Percentiles rank a stretch among this genome's conserved stretches.
Conservation (phyloP, 305 asterid species). For the Solanum hybrid region DNA sequence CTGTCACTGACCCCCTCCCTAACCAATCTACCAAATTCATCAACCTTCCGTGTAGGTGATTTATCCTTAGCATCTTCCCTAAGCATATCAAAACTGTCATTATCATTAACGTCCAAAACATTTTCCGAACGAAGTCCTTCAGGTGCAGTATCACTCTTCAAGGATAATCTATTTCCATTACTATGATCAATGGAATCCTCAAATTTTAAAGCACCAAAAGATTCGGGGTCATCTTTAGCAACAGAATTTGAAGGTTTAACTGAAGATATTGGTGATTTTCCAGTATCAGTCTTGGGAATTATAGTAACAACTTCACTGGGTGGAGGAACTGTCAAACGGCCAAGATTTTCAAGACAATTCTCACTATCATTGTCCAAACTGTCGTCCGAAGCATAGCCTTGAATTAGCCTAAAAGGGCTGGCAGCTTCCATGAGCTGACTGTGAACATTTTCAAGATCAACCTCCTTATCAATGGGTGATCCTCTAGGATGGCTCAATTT, state of each 20-base stretch:
- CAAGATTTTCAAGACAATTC: conserved; percentile 21
- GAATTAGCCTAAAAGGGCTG: conserved; percentile 46
- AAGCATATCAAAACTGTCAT: conserved; percentile 17
- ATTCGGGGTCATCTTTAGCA: conserved; percentile 19
- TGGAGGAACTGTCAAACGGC: conserved; percentile 9
- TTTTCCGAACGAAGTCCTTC: conserved; percentile 15
- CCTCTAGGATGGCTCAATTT: conserved; percentile 17
- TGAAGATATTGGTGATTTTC: neutral
- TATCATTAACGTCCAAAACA: conserved; percentile 13
- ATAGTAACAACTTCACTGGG: conserved; percentile 12
- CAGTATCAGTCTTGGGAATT: neutral
- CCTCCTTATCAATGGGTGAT: conserved; percentile 18
- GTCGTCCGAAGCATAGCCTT: conserved; percentile 50
- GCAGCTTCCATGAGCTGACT: conserved; percentile 28
- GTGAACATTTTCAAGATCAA: conserved; percentile 29
- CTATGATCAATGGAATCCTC: conserved; percentile 22
- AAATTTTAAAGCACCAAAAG: conserved; percentile 11
- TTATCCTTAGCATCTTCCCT: conserved; percentile 23
- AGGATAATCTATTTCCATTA: conserved; percentile 20
- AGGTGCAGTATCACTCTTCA: conserved; percentile 9
- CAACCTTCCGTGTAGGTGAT: conserved; percentile 40
- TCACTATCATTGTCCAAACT: conserved; percentile 36
- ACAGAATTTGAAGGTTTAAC: conserved; percentile 4
- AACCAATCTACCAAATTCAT: conserved; percentile 87
- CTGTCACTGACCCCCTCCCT: conserved; percentile 77